Evolutionary conservation across 2,329 filamentous ascomycete species (phyloP).

Genomic region (Fusarium marasasianum): DNA sequence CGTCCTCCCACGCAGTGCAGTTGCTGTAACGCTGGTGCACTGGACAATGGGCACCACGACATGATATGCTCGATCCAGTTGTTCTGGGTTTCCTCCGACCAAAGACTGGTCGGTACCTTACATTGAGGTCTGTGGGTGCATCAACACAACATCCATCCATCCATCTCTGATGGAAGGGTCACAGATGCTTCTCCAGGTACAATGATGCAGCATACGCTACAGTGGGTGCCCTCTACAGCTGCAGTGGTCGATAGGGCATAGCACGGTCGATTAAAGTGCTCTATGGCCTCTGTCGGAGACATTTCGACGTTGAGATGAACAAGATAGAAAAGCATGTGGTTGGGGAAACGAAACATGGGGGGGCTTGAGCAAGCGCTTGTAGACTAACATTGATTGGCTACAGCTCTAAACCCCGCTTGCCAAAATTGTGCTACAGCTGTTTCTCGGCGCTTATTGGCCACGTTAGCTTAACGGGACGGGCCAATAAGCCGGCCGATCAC

Average conservation of each 20-base stretch:
- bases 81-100: slow-evolving; percentile 8
- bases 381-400: slow-evolving; percentile 20
- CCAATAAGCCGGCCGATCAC: slow-evolving; percentile 51
- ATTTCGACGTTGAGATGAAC: slow-evolving; percentile 22
- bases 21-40: slow-evolving; percentile 30
- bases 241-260: not conserved
- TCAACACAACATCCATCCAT: slow-evolving; percentile 24
- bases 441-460: slow-evolving; percentile 51
- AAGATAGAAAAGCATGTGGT: slow-evolving; percentile 45
- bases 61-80: slow-evolving; percentile 34
- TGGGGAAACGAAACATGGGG: slow-evolving; percentile 44
- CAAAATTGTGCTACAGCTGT: slow-evolving; percentile 42
- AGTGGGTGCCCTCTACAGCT: slow-evolving; percentile 7
- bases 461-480: slow-evolving; percentile 30
- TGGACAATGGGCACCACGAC: slow-evolving; percentile 22
- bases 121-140: slow-evolving; percentile 32
- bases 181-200: slow-evolving; percentile 20
- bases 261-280: not conserved
- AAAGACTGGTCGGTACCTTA: slow-evolving; percentile 39
- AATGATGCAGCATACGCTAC: slow-evolving; percentile 11
- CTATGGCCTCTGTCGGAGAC: not conserved
- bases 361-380: slow-evolving; percentile 28
- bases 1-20: slow-evolving; percentile 19
- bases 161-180: slow-evolving; percentile 20
- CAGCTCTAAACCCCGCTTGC: slow-evolving; percentile 8